phyloP scores from a whole-genome alignment of 371 early-diverging fungal species.

The Thermomucor indicae-seudaticae region DNA sequence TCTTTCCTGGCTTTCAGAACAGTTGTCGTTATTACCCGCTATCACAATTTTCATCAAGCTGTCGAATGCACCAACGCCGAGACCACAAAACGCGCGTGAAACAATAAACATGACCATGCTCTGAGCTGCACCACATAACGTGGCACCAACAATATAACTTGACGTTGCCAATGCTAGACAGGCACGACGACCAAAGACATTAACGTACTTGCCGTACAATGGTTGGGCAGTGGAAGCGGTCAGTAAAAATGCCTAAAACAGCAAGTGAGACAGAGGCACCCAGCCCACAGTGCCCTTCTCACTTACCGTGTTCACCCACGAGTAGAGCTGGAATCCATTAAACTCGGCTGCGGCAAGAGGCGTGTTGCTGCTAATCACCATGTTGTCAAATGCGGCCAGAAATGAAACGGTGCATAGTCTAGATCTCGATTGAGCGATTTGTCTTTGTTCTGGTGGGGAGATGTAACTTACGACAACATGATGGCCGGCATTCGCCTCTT shows the following conservation, averaged over 20 bases:
- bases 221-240: constrained; percentile 56
- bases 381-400: constrained; percentile 41
- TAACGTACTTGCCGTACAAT: constrained; percentile 57
- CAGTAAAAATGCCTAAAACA: constrained; percentile 35
- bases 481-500: too few relatives aligned
- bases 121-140: constrained; percentile 64
- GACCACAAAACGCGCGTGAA: constrained; percentile 64
- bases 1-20: too few relatives aligned
- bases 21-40: too few relatives aligned
- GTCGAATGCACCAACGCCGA: constrained; percentile 70
- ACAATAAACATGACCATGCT: constrained; percentile 64
- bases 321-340: constrained; percentile 32
- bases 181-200: constrained; percentile 66
- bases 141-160: constrained; percentile 60
- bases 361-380: constrained; percentile 31
- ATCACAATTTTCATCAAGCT: constrained; percentile 68
- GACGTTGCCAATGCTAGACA: constrained; percentile 57
- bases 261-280: background rate
- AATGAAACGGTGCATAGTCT: constrained; percentile 36
- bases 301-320: constrained; percentile 38
- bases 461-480: too few relatives aligned
- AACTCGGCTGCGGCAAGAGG: constrained; percentile 34
- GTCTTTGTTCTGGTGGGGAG: too few relatives aligned
- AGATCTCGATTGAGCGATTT: too few relatives aligned
- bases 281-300: background rate